Evolutionary conservation across 1,284 basidiomycete species (phyloP), one percentile per base, ranked within the genome.

Genomic region (Taiwanofungus camphoratus): DNA sequence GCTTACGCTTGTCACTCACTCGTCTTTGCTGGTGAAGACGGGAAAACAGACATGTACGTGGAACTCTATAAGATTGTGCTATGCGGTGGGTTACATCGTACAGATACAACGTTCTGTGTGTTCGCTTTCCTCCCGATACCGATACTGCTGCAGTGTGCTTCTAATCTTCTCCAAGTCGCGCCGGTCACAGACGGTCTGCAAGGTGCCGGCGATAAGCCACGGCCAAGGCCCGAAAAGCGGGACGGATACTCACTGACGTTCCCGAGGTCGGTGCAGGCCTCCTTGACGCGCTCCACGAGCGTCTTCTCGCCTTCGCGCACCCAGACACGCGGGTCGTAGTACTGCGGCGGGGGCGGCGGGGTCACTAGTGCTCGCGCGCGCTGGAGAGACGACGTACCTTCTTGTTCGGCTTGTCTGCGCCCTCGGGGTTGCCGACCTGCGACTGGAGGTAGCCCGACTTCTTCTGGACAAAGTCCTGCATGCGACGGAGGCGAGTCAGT

Each of bases 281-380:
- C 86, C 71, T 92, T 89, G 70, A 95, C 91, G 61, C 96, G 91
- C 52, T 68, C 78, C 40, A 67, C 46, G 59, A 99, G 82, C 19
- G 93, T 97, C 82, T 96, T 94, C 74, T 99, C 96, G 54, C 94
- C 94, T 73, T 97, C 93, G 60, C 95, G 88, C 36, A 98, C 89
- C 94, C 94, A 98, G 51, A 95, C 87, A 76, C 94, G 90, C 45
- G 91, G 91, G 67, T 94, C 92, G 69, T 93, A 94, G 73, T 67
- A 86, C 85, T 88, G 52, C 18, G 44, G 41, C n/a, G n/a, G n/a
- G n/a, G n/a, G 32, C 31, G 26, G 19, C 5, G 16, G 8, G 11
- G 23, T 36, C 37, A 32, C 13, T 35, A 38, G n/a, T 45, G 36
- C 15, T 19, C 16, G 38, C 16, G 32, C 36, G 16, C n/a, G 20